Evolutionary conservation across 495 filamentous ascomycete genomes (phyloP).

Genomic region (Glarea lozoyensis): DNA sequence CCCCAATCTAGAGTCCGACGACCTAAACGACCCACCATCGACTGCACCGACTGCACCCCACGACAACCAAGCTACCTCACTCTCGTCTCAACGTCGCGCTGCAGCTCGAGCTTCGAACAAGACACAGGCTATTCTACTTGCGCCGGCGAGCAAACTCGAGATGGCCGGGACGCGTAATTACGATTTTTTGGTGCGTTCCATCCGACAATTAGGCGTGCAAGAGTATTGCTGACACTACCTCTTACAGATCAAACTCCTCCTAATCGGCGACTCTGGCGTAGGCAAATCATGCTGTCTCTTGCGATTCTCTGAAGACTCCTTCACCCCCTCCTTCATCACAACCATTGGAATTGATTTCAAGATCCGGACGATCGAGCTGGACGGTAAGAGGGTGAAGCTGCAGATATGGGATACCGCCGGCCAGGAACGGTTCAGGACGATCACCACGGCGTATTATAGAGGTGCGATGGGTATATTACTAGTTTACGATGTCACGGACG

Average conservation of each 20-base stretch:
- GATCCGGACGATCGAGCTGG: conserved; percentile 96
- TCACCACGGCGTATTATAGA: conserved; percentile 97
- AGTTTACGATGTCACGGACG: conserved; percentile 98
- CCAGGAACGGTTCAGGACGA: conserved; percentile 95
- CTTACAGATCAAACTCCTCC: conserved; percentile 87
- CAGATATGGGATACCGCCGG: conserved; percentile 99
- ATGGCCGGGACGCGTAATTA: conserved; percentile 99
- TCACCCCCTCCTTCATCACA: conserved; percentile 97
- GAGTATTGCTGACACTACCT: conserved; percentile 1
- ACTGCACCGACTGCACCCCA: conserved; percentile 1
- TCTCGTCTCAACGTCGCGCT: too few relatives aligned
- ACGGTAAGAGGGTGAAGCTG: conserved; percentile 95
- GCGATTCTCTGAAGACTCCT: conserved; percentile 97
- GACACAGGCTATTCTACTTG: not conserved
- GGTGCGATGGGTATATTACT: conserved; percentile 97
- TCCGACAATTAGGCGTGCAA: not conserved
- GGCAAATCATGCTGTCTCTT: conserved; percentile 98
- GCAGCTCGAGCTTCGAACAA: not conserved
- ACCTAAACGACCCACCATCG: not conserved
- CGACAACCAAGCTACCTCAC: too few relatives aligned
- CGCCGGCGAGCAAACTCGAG: conserved; percentile 16
- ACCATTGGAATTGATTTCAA: conserved; percentile 99
- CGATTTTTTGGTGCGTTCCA: conserved; percentile 76
- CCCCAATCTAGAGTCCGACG: not conserved
- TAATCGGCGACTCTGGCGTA: conserved; percentile 97